Evolutionary conservation across 352 stramenopile species (phyloP).

Genomic region (Globisporangium camurandrum): DNA sequence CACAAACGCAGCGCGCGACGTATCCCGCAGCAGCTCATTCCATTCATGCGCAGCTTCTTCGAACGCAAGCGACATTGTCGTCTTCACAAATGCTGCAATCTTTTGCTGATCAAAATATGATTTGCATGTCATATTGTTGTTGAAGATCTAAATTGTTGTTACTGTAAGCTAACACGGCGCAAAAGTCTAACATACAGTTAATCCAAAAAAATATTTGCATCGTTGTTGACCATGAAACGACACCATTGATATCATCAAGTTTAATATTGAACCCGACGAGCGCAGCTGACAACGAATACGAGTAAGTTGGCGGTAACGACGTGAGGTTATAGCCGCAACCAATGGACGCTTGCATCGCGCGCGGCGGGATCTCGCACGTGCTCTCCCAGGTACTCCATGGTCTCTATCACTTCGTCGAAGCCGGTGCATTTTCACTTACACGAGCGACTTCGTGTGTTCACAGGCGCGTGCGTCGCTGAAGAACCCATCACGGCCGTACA

Average conservation of each 20-base stretch:
- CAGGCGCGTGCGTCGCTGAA: constrained; percentile 73
- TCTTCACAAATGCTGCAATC: not conserved
- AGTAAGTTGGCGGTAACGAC: too few relatives aligned
- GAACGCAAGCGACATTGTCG: constrained; percentile 17
- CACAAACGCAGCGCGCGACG: constrained; percentile 18
- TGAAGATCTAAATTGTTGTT: not conserved
- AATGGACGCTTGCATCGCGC: constrained; percentile 76
- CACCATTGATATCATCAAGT: too few relatives aligned
- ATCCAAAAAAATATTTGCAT: too few relatives aligned
- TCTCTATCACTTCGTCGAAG: constrained; percentile 2
- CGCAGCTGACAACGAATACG: too few relatives aligned
- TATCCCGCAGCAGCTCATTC: constrained; percentile 26
- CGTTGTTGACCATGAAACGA: too few relatives aligned
- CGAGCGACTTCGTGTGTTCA: not conserved
- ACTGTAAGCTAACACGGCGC: too few relatives aligned
- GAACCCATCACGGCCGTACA: constrained; percentile 75
- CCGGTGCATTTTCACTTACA: too few relatives aligned
- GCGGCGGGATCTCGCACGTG: constrained; percentile 71
- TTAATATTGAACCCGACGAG: too few relatives aligned
- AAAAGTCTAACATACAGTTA: too few relatives aligned
- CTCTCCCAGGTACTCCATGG: constrained; percentile 42
- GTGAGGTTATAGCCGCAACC: too few relatives aligned
- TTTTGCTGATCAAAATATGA: not conserved
- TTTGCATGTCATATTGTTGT: not conserved
- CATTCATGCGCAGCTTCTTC: constrained; percentile 25